These are phyloP conservation scores for Cordyceps farinosa DNA, from an alignment of 2,329 filamentous ascomycete genomes.

Conservation along the genomic window DNA sequence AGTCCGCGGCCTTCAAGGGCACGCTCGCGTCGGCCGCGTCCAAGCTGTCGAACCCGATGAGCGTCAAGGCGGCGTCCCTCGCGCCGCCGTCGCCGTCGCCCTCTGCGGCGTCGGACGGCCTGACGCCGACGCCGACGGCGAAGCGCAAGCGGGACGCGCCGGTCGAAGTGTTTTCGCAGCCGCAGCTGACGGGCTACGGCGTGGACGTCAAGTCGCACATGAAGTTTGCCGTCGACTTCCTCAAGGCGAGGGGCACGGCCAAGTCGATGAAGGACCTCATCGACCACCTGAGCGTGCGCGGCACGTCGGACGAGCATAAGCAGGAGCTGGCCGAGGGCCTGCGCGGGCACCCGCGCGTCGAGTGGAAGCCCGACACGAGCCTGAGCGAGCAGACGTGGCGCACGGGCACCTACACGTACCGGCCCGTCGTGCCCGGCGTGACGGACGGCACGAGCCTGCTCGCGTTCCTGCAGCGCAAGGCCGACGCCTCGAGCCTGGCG, in stretches of 20 bases:
- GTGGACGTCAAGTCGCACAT: constrained; percentile 83
- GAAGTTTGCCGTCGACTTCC: constrained; percentile 78
- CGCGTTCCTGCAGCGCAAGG: constrained; percentile 74
- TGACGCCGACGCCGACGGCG: constrained; percentile 64
- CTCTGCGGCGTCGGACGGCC: constrained; percentile 53
- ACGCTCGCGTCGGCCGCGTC: constrained; percentile 60
- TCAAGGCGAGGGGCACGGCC: constrained; percentile 65
- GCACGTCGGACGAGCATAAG: constrained; percentile 58
- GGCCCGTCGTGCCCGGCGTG: constrained; percentile 76
- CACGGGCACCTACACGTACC: constrained; percentile 74
- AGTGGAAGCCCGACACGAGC: constrained; percentile 53
- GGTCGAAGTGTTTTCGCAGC: constrained; percentile 69
- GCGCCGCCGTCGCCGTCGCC: constrained; percentile 62
- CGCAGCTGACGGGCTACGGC: constrained; percentile 70
- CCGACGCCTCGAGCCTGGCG: constrained; percentile 72
- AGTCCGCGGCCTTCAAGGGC: constrained; percentile 60
- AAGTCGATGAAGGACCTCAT: constrained; percentile 74
- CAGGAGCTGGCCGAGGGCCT: constrained; percentile 65
- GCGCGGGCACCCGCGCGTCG: constrained; percentile 58
- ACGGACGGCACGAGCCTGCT: constrained; percentile 73
- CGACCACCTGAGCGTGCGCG: constrained; percentile 71
- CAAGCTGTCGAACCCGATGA: constrained; percentile 55
- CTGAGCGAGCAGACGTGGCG: constrained; percentile 65
- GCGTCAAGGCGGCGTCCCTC: constrained; percentile 41
- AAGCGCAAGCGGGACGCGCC: constrained; percentile 57